Evolutionary conservation across 2,329 filamentous ascomycete species (phyloP), one percentile per base, ranked within the genome.

Genomic region (Alternaria sp.): DNA sequence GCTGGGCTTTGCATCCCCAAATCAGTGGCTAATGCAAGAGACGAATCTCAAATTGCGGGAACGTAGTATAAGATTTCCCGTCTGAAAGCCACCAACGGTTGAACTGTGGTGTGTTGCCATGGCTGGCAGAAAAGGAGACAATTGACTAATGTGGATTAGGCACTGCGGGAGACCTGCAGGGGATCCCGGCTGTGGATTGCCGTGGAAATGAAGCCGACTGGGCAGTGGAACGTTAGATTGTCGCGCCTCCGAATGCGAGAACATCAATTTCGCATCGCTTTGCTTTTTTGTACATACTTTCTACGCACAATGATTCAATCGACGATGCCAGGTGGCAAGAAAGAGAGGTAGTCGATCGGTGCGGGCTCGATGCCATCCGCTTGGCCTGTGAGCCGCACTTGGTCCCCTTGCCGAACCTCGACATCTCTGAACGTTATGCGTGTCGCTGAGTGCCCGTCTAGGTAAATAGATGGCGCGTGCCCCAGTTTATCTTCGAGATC

Each of bases 391-490:
- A 90, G 82, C 66, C 80, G 85, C 54, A 90, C 64, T 54, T 74
- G 69, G 64, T 86, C 84, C 0, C 87, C 87, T 55, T 81, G 82
- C 39, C 73, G 67, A 7, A 89, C 76, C 16, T 79, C 68, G 0
- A 90, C 79, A 0, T 74, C 77, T 11, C 75, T 73, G 62, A 90
- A 91, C 0, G 85, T 89, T 39, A 89, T 81, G 5, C 89, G 79
- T 5, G 84, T 86, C 4, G 88, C 89, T 1, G 88, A 87, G 70
- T 90, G 87, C 0, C 87, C 88, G 68, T 92, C 89, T 3, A 91
- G 74, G 60, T 86, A 86, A 5, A 81, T 79, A 3, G 85, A 87
- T 0, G 84, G 83, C 24, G 84, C 84, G 66, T 89, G 85, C 0
- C 88, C 88, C 0, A 91, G 78, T 26, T 72, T 81, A 43, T 87